Conservation (phyloP, 768 basidiomycete species). For the Boletus bicolor region DNA sequence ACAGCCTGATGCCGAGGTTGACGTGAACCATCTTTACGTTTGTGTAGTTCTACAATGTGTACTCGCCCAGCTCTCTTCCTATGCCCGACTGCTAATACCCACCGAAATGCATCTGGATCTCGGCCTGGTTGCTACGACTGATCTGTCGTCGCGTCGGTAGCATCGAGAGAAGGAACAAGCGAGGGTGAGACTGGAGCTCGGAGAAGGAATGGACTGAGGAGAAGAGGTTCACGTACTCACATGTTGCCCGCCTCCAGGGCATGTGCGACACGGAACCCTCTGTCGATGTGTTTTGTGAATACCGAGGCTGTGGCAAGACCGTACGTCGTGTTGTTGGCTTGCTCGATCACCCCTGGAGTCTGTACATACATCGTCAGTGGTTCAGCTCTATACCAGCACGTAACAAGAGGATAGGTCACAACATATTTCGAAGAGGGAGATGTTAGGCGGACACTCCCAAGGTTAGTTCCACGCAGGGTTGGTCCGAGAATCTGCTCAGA, state of each 20-base stretch:
- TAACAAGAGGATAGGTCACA: background rate
- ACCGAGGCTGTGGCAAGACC: constrained; percentile 7
- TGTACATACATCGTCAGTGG: background rate
- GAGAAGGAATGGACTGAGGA: background rate
- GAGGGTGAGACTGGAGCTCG: background rate
- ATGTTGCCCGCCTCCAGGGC: constrained; percentile 51
- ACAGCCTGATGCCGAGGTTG: constrained; percentile 8
- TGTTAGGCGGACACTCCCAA: too few species aligned
- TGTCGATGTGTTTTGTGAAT: constrained; percentile 26
- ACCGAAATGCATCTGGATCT: constrained; percentile 10
- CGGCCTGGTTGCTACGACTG: constrained; percentile 1
- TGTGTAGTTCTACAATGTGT: constrained; percentile 12
- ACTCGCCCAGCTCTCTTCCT: constrained; percentile 9
- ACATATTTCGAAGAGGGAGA: too few species aligned
- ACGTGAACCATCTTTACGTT: constrained; percentile 8
- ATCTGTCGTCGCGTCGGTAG: background rate
- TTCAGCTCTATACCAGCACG: background rate
- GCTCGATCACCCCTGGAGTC: constrained; percentile 4
- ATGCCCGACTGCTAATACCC: constrained; percentile 10
- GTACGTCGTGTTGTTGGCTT: constrained; percentile 10
- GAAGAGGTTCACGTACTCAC: constrained; percentile 42
- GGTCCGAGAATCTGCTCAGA: too few species aligned
- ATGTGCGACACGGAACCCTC: constrained; percentile 41
- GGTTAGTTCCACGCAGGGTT: too few species aligned
- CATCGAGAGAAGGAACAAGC: background rate